Conservation (phyloP, 1,284 basidiomycete species). For the Vanrija humicola region DNA sequence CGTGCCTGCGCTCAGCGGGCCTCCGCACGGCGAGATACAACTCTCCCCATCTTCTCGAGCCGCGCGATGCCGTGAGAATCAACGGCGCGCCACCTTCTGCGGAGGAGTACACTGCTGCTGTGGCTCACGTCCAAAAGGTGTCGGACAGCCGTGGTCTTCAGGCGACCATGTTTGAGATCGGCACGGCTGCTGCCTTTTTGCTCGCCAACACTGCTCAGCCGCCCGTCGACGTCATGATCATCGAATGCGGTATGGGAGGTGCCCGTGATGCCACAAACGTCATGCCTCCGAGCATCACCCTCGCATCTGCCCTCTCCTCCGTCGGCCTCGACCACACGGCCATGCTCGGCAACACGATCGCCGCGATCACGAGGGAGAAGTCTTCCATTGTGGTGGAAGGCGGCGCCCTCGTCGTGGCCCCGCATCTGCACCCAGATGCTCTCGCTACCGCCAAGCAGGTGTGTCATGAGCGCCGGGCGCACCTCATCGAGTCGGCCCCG, state of each 20-base stretch:
- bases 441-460: constrained; percentile 49
- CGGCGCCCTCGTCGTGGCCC: constrained; percentile 70
- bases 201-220: constrained; percentile 61
- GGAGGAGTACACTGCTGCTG: constrained; percentile 55
- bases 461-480: constrained; percentile 41
- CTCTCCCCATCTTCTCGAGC: constrained; percentile 80
- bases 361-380: constrained; percentile 77
- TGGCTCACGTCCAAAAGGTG: constrained; percentile 56
- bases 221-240: constrained; percentile 70
- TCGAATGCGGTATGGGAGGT: constrained; percentile 96
- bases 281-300: constrained; percentile 63
- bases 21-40: constrained; percentile 80
- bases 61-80: constrained; percentile 74
- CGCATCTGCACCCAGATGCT: constrained; percentile 61
- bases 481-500: constrained; percentile 23
- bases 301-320: constrained; percentile 75
- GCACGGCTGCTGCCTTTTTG: constrained; percentile 70
- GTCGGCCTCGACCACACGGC: constrained; percentile 91
- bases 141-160: constrained; percentile 53
- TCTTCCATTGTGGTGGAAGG: constrained; percentile 69
- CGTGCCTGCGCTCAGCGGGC: constrained; percentile 61
- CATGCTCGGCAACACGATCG: constrained; percentile 74
- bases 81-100: constrained; percentile 58
- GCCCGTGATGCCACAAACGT: constrained; percentile 89
- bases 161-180: constrained; percentile 75